Evolutionary conservation across 768 basidiomycete species (phyloP).

Genomic region (Sarcodon aspratus): DNA sequence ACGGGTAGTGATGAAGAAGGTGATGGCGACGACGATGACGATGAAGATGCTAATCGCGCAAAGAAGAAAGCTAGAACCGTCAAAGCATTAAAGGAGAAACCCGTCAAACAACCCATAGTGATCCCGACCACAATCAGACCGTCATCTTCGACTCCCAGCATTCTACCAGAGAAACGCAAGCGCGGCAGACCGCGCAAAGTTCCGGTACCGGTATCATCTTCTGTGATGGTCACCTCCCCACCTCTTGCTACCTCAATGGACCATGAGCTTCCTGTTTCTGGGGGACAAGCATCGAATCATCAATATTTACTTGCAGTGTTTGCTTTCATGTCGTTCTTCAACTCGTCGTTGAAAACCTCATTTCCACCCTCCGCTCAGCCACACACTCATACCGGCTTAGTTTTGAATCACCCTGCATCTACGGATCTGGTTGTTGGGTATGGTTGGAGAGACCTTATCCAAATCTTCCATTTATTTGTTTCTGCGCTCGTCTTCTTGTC

Average conservation of each 20-base stretch:
- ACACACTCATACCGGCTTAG: constrained; percentile 50
- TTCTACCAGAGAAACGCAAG: constrained; percentile 67
- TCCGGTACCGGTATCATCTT: constrained; percentile 24
- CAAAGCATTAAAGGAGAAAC: constrained; percentile 30
- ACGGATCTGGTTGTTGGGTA: constrained; percentile 20
- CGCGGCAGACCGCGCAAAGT: constrained; percentile 75
- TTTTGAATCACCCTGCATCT: constrained; percentile 31
- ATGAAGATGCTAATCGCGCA: constrained; percentile 29
- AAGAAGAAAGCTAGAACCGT: constrained; percentile 52
- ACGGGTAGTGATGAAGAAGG: constrained; percentile 37
- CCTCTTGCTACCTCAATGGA: constrained; percentile 7
- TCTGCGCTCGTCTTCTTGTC: constrained; percentile 51
- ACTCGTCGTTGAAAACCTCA: constrained; percentile 49
- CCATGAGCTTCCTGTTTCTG: constrained; percentile 6
- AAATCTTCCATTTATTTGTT: constrained; percentile 53
- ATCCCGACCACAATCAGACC: constrained; percentile 16
- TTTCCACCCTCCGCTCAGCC: constrained; percentile 18
- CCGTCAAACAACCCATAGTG: constrained; percentile 17
- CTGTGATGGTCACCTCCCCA: constrained; percentile 7
- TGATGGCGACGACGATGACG: constrained; percentile 31
- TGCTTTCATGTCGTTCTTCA: constrained; percentile 80
- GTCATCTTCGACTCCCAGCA: constrained; percentile 18
- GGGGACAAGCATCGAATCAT: constrained; percentile 14
- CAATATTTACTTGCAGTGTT: constrained; percentile 79
- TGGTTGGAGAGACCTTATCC: constrained; percentile 43